Base-by-base conservation (phyloP, 2,329 filamentous ascomycete genomes). In the Diaporthe sp. region DNA sequence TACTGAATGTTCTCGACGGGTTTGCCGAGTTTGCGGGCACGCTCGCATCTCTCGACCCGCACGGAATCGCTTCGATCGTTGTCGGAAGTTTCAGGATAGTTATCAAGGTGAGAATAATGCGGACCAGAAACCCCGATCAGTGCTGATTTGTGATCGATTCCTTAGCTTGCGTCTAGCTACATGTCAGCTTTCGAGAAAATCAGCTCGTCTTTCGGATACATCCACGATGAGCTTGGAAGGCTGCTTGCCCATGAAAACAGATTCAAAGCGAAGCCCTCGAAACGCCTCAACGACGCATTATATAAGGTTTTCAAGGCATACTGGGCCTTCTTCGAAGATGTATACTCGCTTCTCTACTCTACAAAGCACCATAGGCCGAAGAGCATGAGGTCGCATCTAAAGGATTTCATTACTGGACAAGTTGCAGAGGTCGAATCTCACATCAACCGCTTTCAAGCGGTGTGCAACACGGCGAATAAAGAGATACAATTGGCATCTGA, bases 381-480 rank as follows among this genome's bases (percentile, higher is more conserved):
- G 54, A 30, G 54, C 54, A 8, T 57, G 22, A 19, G 54, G 2
- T 57, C 54, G 17, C 54, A 57, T 57, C 12, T 57, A 17, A 57
- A 57, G 17, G 28, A 33, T 22, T 57, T 57, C 17, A 19, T 57
- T 8, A 57, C 28, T 17, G 54, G 54, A 22, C 54, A 57, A 4
- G 54, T 57, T 57, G 54, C 54, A 28, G 54, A 57, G 28, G 54
- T 57, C 54, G 54, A 33, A 17, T 57, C 54, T 57, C 54, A 57
- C 30, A 57, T 57, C 54, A 22, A 35, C 5, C 28, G 54, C 54
- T 57, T 57, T n/a, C 15, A 57, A 13, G 54, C 22, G 22, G 7
- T 57, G 30, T 57, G 54, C 12, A 30, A 12, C 54, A 57, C 28
- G 28, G 54, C 54, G 54, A 35, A 57, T 22, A 57, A 57, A 35